Evolutionary conservation across 768 basidiomycete species (phyloP).

Genomic region (Serendipita sp.): DNA sequence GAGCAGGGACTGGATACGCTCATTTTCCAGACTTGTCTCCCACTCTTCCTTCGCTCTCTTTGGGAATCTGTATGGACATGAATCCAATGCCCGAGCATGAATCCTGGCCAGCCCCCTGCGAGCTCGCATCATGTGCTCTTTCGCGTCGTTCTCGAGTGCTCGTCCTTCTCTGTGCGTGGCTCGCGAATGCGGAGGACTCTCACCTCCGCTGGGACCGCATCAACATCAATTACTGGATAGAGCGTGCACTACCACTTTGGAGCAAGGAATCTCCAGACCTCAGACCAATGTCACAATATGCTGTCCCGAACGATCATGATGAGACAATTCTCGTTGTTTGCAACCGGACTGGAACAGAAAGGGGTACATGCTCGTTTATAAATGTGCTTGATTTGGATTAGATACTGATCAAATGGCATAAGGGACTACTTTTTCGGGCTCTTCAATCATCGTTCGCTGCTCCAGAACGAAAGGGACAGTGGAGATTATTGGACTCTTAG

Average conservation of each 20-base stretch:
- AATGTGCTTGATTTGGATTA: not conserved
- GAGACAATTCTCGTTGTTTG: conserved; percentile 59
- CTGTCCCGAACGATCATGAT: conserved; percentile 13
- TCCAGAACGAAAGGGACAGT: not conserved
- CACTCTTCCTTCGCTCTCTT: conserved; percentile 39
- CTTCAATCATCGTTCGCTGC: conserved; percentile 26
- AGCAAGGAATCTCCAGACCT: conserved; percentile 15
- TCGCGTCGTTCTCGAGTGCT: conserved; percentile 40
- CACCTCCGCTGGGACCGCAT: conserved; percentile 26
- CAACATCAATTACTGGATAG: conserved; percentile 68
- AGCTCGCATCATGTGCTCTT: conserved; percentile 52
- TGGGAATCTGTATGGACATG: conserved; percentile 87
- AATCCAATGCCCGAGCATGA: conserved; percentile 33
- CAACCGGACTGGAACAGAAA: conserved; percentile 66
- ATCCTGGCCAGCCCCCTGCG: conserved; percentile 48
- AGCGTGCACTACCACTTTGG: conserved; percentile 47
- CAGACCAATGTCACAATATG: conserved; percentile 10
- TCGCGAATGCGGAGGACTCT: conserved; percentile 32
- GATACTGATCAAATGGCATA: not conserved
- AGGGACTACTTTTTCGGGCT: conserved; percentile 66
- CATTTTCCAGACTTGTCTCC: conserved; percentile 39
- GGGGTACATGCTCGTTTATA: too few relatives aligned
- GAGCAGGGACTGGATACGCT: conserved; percentile 59
- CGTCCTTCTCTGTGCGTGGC: conserved; percentile 66
- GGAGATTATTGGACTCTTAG: not conserved